phyloP scores from a whole-genome alignment of 2,329 filamentous ascomycete genomes.

The Botrytis tulipae region DNA sequence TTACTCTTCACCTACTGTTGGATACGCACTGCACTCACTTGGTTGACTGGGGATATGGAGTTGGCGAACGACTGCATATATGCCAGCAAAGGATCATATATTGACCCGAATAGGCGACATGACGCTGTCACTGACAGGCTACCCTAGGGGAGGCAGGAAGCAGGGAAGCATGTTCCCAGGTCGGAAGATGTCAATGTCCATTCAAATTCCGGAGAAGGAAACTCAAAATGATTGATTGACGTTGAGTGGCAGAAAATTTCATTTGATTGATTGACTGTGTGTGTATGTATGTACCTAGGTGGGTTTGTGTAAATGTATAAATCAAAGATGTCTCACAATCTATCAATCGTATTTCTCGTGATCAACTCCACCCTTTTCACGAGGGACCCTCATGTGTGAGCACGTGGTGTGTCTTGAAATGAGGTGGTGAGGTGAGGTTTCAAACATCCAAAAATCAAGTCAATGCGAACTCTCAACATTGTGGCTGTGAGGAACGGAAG shows the following conservation, averaged over 20 bases:
- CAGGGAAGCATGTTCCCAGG: neutral
- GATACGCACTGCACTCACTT: neutral
- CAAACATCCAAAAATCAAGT: neutral
- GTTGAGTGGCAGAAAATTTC: neutral
- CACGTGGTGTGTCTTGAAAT: neutral
- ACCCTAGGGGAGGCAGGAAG: neutral
- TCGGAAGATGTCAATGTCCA: neutral
- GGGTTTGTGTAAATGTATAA: neutral
- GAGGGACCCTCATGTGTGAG: neutral
- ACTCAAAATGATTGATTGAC: neutral
- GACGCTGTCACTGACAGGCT: neutral
- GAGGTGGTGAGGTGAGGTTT: constrained; percentile 3
- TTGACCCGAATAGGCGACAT: constrained; percentile 8
- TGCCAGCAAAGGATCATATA: neutral
- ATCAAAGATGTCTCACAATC: neutral
- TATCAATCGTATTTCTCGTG: neutral
- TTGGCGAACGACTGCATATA: neutral
- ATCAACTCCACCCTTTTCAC: neutral
- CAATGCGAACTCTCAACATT: neutral
- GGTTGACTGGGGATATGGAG: neutral
- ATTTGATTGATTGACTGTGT: neutral
- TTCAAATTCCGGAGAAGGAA: neutral
- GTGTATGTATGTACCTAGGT: neutral
- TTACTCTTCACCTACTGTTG: neutral
- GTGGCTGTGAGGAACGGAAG: constrained; percentile 2